phyloP scores from a whole-genome alignment of 164 flowering plant genomes.

The Amborella trichopoda region DNA sequence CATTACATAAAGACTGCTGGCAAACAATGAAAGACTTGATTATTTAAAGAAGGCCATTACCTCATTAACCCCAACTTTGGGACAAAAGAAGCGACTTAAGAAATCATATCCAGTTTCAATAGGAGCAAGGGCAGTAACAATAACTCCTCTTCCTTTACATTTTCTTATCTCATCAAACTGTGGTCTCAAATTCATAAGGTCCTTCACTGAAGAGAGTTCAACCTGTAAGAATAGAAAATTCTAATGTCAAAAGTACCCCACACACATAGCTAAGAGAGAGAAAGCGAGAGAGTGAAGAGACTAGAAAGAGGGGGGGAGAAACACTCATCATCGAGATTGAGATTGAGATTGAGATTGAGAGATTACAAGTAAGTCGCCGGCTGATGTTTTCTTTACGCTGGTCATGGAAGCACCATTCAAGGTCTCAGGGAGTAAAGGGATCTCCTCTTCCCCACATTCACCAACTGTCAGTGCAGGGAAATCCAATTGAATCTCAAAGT shows the following conservation, averaged over 20 bases:
- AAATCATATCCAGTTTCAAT: conserved; percentile 24
- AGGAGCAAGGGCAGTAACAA: conserved; percentile 22
- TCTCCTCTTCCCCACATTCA: conserved; percentile 33
- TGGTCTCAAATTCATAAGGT: conserved; percentile 20
- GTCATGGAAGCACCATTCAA: conserved; percentile 38
- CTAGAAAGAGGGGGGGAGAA: background rate
- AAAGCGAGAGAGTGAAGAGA: background rate
- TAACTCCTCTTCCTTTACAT: conserved; percentile 22
- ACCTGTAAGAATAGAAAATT: conserved; percentile 13
- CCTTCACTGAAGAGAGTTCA: conserved; percentile 18
- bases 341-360: background rate
- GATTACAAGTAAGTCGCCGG: conserved; percentile 38
- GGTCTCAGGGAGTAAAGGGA: conserved; percentile 31
- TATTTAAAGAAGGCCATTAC: too few species aligned
- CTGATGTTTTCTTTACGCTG: conserved; percentile 32
- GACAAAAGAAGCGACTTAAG: conserved; percentile 27
- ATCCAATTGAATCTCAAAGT: conserved; percentile 48
- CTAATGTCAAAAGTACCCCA: too few species aligned
- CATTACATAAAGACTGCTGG: too few species aligned
- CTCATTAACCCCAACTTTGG: conserved; percentile 25
- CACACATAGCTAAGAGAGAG: background rate
- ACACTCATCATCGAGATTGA: background rate
- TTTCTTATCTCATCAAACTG: conserved; percentile 19
- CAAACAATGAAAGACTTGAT: too few species aligned
- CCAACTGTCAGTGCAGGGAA: conserved; percentile 34